These are phyloP conservation scores for Chrysoporthe deuterocubensis DNA, from an alignment of 2,329 filamentous ascomycete species.

Conservation along the genomic window DNA sequence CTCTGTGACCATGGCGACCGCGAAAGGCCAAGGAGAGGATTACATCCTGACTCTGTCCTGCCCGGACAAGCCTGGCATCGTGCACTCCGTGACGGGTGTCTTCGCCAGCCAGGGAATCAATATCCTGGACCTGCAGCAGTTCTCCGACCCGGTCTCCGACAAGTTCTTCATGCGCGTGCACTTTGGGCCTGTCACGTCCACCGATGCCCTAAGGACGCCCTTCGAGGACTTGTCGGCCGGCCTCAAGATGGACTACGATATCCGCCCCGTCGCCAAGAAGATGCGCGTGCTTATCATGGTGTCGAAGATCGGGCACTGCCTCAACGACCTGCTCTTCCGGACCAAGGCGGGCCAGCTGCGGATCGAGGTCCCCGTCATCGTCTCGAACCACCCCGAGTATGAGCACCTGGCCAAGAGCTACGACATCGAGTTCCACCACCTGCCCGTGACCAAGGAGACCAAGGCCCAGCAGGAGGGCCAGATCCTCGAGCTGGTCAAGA, in stretches of 20 bases:
- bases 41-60: conserved; percentile 82
- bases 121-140: conserved; percentile 84
- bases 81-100: conserved; percentile 81
- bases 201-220: conserved; percentile 55
- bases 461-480: conserved; percentile 74
- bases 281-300: conserved; percentile 85
- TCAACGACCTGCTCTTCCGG: conserved; percentile 83
- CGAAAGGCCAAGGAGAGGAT: conserved; percentile 45
- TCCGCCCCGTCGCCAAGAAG: conserved; percentile 71
- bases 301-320: conserved; percentile 84
- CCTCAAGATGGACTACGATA: conserved; percentile 72
- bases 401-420: conserved; percentile 70
- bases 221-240: conserved; percentile 65
- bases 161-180: conserved; percentile 90
- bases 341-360: conserved; percentile 73
- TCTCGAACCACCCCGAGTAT: conserved; percentile 83
- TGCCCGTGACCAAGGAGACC: conserved; percentile 79
- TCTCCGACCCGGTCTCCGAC: conserved; percentile 73
- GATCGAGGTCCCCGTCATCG: conserved; percentile 76
- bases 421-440: conserved; percentile 78
- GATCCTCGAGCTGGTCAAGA: conserved; percentile 70
- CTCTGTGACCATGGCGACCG: conserved; percentile 40
- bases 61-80: conserved; percentile 83
- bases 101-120: conserved; percentile 76
- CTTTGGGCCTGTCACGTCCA: conserved; percentile 66